A percentile compares a stretch with the other conserved stretches of the same genome.
phyloP scores from a whole-genome alignment of 2,329 filamentous ascomycete genomes.

The Cercospora sp. region DNA sequence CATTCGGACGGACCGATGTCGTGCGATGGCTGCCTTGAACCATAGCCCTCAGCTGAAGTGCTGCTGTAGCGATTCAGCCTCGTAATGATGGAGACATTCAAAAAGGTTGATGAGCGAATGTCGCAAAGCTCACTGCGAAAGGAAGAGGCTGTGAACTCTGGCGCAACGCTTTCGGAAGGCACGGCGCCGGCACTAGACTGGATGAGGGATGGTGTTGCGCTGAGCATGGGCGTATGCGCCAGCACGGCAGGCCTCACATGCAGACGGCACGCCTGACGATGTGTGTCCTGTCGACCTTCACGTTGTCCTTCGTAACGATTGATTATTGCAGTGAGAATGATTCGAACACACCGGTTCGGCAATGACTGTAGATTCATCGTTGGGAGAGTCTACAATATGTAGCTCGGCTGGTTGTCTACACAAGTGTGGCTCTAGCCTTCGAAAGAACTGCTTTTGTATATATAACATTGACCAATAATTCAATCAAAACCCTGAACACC shows the following conservation, averaged over 20 bases:
- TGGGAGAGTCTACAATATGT: neutral
- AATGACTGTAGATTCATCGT: neutral
- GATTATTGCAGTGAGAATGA: neutral
- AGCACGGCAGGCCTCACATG: neutral
- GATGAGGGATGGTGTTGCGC: neutral
- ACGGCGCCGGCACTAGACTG: neutral
- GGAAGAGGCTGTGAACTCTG: neutral
- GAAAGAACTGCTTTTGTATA: neutral
- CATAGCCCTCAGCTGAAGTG: neutral
- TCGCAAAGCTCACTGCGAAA: neutral
- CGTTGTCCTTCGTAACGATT: neutral
- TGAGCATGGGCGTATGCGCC: conserved; percentile 10
- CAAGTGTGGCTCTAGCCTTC: neutral
- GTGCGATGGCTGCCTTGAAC: neutral
- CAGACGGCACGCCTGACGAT: neutral
- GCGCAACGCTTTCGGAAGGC: neutral
- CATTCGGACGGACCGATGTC: neutral
- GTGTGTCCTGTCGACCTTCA: neutral
- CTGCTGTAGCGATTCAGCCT: neutral
- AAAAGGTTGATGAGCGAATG: neutral
- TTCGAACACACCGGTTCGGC: neutral
- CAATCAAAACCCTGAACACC: neutral
- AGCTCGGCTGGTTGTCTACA: neutral
- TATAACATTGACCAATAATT: neutral
- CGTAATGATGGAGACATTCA: neutral